Conservation (phyloP, 495 filamentous ascomycete species). For the Penicillium salamii region DNA sequence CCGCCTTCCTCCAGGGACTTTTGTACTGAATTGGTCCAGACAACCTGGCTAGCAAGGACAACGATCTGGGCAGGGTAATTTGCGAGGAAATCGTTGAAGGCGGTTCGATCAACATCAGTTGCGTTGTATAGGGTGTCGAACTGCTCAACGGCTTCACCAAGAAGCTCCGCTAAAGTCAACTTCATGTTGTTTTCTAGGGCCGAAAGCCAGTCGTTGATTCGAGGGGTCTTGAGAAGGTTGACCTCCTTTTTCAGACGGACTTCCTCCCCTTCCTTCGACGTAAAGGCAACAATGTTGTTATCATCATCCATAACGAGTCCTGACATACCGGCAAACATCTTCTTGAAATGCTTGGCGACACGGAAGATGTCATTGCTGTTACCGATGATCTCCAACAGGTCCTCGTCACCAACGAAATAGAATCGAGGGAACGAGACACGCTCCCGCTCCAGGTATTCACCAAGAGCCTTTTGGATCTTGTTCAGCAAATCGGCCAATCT, state of each 20-base stretch:
- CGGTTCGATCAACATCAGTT: constrained; percentile 59
- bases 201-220: constrained; percentile 97
- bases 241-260: constrained; percentile 85
- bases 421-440: constrained; percentile 95
- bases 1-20: constrained; percentile 69
- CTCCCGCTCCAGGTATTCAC: constrained; percentile 97
- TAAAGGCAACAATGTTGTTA: constrained; percentile 82
- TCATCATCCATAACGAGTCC: constrained; percentile 91
- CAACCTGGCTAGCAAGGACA: constrained; percentile 90
- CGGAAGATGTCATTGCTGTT: constrained; percentile 96
- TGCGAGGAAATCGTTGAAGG: constrained; percentile 72
- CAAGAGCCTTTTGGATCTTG: constrained; percentile 98
- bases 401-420: constrained; percentile 99
- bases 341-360: constrained; percentile 96
- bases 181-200: constrained; percentile 94
- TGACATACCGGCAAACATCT: constrained; percentile 97
- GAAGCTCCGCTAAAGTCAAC: constrained; percentile 81
- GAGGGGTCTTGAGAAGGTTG: constrained; percentile 85
- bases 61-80: constrained; percentile 91
- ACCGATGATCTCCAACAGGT: constrained; percentile 98
- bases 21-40: constrained; percentile 87
- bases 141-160: constrained; percentile 79
- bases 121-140: constrained; percentile 65
- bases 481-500: constrained; percentile 90
- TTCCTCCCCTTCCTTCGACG: constrained; percentile 92